Evolutionary conservation across 129 eudicot genomes (phyloP).

Genomic region (Chrysanthemum makinoi): DNA sequence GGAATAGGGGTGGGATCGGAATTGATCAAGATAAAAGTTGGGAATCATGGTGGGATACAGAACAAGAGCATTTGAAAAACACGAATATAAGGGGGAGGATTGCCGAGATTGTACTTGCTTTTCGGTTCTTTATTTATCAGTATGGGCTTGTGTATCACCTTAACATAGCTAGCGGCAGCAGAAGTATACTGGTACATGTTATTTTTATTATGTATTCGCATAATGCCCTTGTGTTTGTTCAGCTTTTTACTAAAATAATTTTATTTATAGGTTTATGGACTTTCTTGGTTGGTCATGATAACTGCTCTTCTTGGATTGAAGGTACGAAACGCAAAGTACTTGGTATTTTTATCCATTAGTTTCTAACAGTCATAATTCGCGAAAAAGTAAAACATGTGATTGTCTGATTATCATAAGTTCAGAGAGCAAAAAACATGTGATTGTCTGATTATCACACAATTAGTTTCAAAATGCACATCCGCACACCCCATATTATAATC

Average conservation of each 20-base stretch:
- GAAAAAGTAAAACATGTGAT: no score
- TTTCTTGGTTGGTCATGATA: conserved; percentile 89
- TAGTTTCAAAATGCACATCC: background rate
- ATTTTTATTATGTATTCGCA: background rate
- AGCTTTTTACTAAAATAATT: background rate
- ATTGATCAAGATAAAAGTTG: conserved; percentile 82
- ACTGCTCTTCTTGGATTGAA: conserved; percentile 67
- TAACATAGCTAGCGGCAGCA: conserved; percentile 70
- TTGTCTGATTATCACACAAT: background rate
- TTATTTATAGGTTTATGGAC: conserved; percentile 68
- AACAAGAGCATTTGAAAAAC: conserved; percentile 72
- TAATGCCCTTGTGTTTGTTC: background rate
- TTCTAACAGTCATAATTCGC: no score
- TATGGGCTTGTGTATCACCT: conserved; percentile 94
- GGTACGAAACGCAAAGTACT: conserved; percentile 41
- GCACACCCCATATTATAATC: conserved; percentile 1
- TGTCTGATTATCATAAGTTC: no score
- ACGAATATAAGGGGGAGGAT: conserved; percentile 69
- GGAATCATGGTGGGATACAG: conserved; percentile 98
- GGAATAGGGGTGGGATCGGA: conserved; percentile 87
- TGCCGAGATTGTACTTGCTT: conserved; percentile 66
- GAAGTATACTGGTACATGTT: conserved; percentile 52
- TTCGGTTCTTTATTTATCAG: conserved; percentile 83
- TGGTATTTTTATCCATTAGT: background rate
- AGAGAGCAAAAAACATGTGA: no score